Percentiles rank a stretch among this genome's conserved stretches.
These are phyloP conservation scores for Pisolithus thermaeus DNA, from an alignment of 1,284 basidiomycete genomes.

Conservation along the genomic window DNA sequence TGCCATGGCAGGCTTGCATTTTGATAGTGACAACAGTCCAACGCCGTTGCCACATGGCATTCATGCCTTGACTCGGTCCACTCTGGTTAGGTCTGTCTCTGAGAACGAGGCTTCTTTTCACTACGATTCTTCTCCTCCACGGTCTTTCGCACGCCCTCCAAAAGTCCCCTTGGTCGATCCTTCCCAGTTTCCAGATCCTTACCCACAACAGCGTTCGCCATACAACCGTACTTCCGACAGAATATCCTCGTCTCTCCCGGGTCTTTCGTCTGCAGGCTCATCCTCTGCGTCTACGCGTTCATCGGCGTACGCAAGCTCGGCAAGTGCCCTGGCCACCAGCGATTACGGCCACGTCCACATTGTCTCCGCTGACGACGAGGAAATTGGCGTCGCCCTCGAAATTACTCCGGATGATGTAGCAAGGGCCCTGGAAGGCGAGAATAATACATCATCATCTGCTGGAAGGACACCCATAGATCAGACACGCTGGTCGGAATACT, in stretches of 20 bases:
- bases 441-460: slow-evolving; percentile 38
- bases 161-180: slow-evolving; percentile 50
- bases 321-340: slow-evolving; percentile 48
- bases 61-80: slow-evolving; percentile 20
- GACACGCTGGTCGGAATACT: slow-evolving; percentile 65
- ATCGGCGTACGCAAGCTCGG: slow-evolving; percentile 68
- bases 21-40: slow-evolving; percentile 2
- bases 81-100: slow-evolving; percentile 31
- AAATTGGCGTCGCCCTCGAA: slow-evolving; percentile 44
- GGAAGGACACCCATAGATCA: slow-evolving; percentile 46
- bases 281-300: slow-evolving; percentile 68
- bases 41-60: slow-evolving; percentile 11
- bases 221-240: slow-evolving; percentile 29
- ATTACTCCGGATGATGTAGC: slow-evolving; percentile 60
- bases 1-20: slow-evolving; percentile 13
- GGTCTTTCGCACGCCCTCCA: slow-evolving; percentile 41
- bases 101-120: slow-evolving; percentile 35
- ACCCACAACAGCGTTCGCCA: slow-evolving; percentile 30
- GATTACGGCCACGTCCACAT: slow-evolving; percentile 64
- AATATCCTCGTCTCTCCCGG: slow-evolving; percentile 41
- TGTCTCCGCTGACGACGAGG: slow-evolving; percentile 54
- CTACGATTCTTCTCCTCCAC: slow-evolving; percentile 33
- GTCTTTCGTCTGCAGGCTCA: slow-evolving; percentile 62
- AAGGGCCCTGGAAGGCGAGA: slow-evolving; percentile 52
- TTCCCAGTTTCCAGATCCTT: slow-evolving; percentile 52